Base-by-base conservation (phyloP, 1,284 basidiomycete species). In the Ceratobasidium sp. region DNA sequence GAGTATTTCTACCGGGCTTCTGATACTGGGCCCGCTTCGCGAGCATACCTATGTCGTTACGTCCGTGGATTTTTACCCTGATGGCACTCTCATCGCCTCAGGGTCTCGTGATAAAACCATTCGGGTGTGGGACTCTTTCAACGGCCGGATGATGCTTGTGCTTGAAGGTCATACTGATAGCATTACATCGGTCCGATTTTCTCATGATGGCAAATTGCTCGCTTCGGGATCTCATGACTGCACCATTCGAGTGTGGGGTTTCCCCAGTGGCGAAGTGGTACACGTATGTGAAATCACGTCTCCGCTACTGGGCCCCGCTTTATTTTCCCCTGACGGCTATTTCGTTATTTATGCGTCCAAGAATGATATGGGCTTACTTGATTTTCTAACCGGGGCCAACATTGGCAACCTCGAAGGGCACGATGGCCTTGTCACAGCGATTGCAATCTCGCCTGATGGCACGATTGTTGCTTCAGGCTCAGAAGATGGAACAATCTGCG, bases 41-140 rank as follows among this genome's bases (percentile, higher is more conserved):
- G 56, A 39, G 8, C 27, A 60, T 50, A 23, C 73, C 74, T 74
- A 76, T 8, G 76, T 76, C 21, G 78, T 79, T 23, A 5, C 8
- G 11, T 62, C 58, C 14, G 58, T 62, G 6, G 9, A 21, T 1
- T 62, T 36, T 19, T 50, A 19, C 23, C 58, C 29, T 13, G 47
- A 50, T 41, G 58, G 47, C 21, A 3, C n/a, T 7, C 27, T 14
- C 25, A 53, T 64, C 13, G 60, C 19, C 25, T 54, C 50, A 21
- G 50, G 60, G 21, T 64, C 60, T 42, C 21, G 4, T 3, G 57
- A 59, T 23, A 41, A 29, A 13, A 25, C 56, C 14, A 14, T 54
- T 4, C 23, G 52, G 16, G 33, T 54, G n/a, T 54, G 52, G 52
- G 29, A 54, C 21, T 21, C 52, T 9, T 27, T 30, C 5, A 46